A percentile compares a stretch with the other conserved stretches of the same genome.
Evolutionary conservation across 495 filamentous ascomycete genomes (phyloP).

Genomic region (Penicillium bialowiezense): DNA sequence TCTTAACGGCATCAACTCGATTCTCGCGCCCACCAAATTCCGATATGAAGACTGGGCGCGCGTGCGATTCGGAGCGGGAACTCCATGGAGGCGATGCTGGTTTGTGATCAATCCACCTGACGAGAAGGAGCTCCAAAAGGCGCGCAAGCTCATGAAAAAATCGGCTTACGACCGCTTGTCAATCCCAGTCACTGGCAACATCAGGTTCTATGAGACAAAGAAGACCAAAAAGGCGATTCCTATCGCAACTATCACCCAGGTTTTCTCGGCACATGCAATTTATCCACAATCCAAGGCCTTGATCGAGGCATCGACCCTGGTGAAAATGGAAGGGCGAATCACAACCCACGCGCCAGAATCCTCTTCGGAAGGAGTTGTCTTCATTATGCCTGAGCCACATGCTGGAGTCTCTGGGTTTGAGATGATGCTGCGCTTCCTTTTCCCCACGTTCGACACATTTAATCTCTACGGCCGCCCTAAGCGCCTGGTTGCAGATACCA

Average conservation of each 20-base stretch:
- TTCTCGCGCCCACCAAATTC: constrained; percentile 75
- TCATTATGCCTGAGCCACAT: constrained; percentile 94
- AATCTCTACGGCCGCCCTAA: constrained; percentile 87
- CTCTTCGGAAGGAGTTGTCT: constrained; percentile 87
- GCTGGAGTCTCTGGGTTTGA: constrained; percentile 92
- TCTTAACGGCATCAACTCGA: constrained; percentile 80
- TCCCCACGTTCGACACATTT: constrained; percentile 93
- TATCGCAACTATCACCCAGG: constrained; percentile 86
- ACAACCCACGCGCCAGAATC: constrained; percentile 77
- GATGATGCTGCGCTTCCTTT: constrained; percentile 92
- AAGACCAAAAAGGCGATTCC: constrained; percentile 89
- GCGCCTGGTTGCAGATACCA: constrained; percentile 79
- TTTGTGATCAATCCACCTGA: constrained; percentile 90
- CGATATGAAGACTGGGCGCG: constrained; percentile 91
- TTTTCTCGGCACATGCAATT: constrained; percentile 89
- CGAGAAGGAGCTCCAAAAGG: constrained; percentile 84
- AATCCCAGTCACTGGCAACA: constrained; percentile 73
- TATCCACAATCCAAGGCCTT: constrained; percentile 92
- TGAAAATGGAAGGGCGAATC: constrained; percentile 91
- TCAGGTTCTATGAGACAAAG: constrained; percentile 93
- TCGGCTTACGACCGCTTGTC: constrained; percentile 72
- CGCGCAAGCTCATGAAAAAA: constrained; percentile 82
- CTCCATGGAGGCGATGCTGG: constrained; percentile 95
- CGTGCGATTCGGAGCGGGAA: constrained; percentile 93
- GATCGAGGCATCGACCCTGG: constrained; percentile 88